A percentile compares a stretch with the other conserved stretches of the same genome.
Evolutionary conservation across 139 green algal species (phyloP).

Genomic region (Zygnema cylindricum): DNA sequence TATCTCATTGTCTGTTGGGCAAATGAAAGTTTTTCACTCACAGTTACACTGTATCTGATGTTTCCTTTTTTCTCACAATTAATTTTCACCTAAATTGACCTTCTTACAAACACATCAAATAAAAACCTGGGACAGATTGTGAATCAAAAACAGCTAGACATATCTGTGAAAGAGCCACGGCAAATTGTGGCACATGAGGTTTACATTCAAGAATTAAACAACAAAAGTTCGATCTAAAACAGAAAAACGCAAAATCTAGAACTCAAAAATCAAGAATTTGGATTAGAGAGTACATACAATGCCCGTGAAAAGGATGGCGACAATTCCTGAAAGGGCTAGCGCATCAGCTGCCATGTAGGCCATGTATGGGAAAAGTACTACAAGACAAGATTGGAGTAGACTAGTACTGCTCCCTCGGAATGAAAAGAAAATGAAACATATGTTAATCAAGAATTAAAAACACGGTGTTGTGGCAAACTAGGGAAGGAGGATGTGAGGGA

Average conservation of each 20-base stretch:
- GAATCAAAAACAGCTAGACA: too few species aligned
- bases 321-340: constrained; percentile 74
- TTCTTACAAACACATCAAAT: too few species aligned
- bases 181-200: too few species aligned
- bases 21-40: too few species aligned
- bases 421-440: not conserved
- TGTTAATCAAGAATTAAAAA: not conserved
- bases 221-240: too few species aligned
- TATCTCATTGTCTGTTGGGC: constrained; percentile 71
- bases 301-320: constrained; percentile 83
- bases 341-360: constrained; percentile 79
- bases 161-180: too few species aligned
- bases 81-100: not conserved
- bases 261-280: too few species aligned
- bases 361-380: constrained; percentile 56
- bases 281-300: constrained; percentile 63
- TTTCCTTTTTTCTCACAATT: constrained; percentile 12
- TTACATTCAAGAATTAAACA: too few species aligned
- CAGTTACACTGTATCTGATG: not conserved
- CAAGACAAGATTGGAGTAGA: constrained; percentile 46
- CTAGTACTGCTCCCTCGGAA: constrained; percentile 42
- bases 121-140: too few species aligned
- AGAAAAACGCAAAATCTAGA: too few species aligned
- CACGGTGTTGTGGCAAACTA: not conserved
- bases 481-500: too few species aligned